Conservation (phyloP, 106 monocot species). For the Acorus gramineus region DNA sequence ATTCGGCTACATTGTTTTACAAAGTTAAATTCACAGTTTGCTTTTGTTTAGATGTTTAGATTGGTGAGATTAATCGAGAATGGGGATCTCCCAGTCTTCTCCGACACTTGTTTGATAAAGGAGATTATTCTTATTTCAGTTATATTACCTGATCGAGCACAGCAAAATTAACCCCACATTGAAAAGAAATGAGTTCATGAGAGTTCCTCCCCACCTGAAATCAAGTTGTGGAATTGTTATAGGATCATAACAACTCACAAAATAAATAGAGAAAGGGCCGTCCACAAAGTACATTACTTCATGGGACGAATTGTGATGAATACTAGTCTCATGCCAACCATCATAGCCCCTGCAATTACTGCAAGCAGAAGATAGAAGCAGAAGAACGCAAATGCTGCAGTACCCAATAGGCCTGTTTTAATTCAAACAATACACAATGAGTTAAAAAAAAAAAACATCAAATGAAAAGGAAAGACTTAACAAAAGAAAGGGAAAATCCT, state of each 20-base stretch:
- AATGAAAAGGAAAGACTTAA: not conserved
- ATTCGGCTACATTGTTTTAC: too few species aligned
- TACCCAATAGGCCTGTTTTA: conserved; percentile 79
- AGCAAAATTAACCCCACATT: conserved; percentile 95
- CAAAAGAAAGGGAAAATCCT: not conserved
- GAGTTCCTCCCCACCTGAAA: conserved; percentile 91
- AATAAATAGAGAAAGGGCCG: conserved; percentile 2
- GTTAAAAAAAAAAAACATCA: not conserved
- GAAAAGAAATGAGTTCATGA: conserved; percentile 99
- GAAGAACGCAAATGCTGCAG: conserved; percentile 95
- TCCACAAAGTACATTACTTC: conserved; percentile 50
- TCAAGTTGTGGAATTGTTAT: too few species aligned
- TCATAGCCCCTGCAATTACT: conserved; percentile 93
- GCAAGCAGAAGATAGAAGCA: conserved; percentile 94
- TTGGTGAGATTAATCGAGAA: too few species aligned
- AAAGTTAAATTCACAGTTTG: too few species aligned
- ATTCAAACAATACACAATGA: not conserved
- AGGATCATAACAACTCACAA: not conserved
- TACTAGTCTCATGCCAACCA: conserved; percentile 89
- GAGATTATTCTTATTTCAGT: too few species aligned
- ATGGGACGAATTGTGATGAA: conserved; percentile 98
- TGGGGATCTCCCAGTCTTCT: too few species aligned
- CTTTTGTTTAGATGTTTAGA: too few species aligned
- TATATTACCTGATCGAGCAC: conserved; percentile 77
- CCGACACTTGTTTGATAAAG: too few species aligned